These are phyloP conservation scores for Thalassiosira mediterranea DNA, from an alignment of 352 stramenopile species.

Conservation along the genomic window DNA sequence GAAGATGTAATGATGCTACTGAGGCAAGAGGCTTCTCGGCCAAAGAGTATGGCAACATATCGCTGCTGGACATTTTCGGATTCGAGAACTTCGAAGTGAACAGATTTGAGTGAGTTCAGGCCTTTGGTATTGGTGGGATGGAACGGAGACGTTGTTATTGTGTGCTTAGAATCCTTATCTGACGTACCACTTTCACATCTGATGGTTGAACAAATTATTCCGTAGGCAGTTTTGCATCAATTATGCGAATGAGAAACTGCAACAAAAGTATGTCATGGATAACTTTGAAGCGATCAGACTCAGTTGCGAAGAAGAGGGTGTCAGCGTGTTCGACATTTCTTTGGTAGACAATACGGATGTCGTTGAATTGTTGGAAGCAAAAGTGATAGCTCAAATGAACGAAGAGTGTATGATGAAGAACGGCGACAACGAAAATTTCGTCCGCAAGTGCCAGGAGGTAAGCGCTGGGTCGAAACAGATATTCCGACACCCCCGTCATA, in stretches of 20 bases:
- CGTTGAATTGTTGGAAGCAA: constrained; percentile 81
- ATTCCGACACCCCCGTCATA: constrained; percentile 85
- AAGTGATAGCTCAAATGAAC: constrained; percentile 79
- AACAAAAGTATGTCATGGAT: constrained; percentile 88
- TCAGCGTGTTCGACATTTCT: constrained; percentile 79
- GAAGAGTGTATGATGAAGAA: constrained; percentile 83
- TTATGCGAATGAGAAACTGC: constrained; percentile 94
- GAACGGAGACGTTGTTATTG: too few species aligned
- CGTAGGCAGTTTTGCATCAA: constrained; percentile 91
- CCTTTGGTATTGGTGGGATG: too few species aligned
- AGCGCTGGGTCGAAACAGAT: constrained; percentile 83
- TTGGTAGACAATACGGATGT: constrained; percentile 87
- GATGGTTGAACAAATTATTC: too few species aligned
- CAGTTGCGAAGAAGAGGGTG: constrained; percentile 84
- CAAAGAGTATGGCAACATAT: constrained; percentile 87
- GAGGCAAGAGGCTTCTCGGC: constrained; percentile 8
- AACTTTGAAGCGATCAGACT: constrained; percentile 83
- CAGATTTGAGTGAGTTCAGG: constrained; percentile 89
- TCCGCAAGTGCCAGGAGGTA: constrained; percentile 82
- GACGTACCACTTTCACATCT: too few species aligned
- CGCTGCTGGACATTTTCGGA: constrained; percentile 96
- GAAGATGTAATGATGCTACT: constrained; percentile 75
- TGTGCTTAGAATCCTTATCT: too few species aligned
- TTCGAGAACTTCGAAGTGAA: constrained; percentile 96
- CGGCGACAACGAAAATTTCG: constrained; percentile 79